A percentile compares a stretch with the other conserved stretches of the same genome.
phyloP scores from a whole-genome alignment of 345 rosid genomes.

The Dimocarpus longan region DNA sequence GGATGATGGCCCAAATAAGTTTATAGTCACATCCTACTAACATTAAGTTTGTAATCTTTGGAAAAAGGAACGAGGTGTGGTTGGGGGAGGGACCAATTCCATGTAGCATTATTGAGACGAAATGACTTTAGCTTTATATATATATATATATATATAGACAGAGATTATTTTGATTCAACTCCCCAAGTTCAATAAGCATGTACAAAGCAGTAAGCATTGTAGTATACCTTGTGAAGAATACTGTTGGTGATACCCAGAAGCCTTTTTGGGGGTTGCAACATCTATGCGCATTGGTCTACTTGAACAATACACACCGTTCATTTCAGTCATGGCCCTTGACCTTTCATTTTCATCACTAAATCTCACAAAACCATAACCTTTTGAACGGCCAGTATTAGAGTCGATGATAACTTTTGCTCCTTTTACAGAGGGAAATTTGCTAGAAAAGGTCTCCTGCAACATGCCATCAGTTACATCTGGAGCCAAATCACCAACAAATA shows the following conservation, averaged over 20 bases:
- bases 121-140: neutral
- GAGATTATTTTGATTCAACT: neutral
- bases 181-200: neutral
- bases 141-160: neutral
- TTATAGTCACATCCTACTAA: neutral
- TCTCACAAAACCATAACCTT: constrained; percentile 98
- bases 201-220: neutral
- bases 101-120: neutral
- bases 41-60: neutral
- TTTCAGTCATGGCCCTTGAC: constrained; percentile 84
- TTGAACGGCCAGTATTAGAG: constrained; percentile 83
- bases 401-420: constrained; percentile 95
- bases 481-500: constrained; percentile 95
- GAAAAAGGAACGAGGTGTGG: neutral
- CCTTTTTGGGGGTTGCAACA: constrained; percentile 92
- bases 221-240: constrained; percentile 85
- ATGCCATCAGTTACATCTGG: constrained; percentile 86
- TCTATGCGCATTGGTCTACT: constrained; percentile 91
- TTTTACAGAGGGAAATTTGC: constrained; percentile 81
- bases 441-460: constrained; percentile 73
- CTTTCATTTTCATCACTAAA: constrained; percentile 91
- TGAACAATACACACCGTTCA: constrained; percentile 88
- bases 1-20: neutral
- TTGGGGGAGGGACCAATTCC: neutral
- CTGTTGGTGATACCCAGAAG: constrained; percentile 78